These are phyloP conservation scores for Botrytis porri DNA, from an alignment of 2,329 filamentous ascomycete species.

Conservation along the genomic window DNA sequence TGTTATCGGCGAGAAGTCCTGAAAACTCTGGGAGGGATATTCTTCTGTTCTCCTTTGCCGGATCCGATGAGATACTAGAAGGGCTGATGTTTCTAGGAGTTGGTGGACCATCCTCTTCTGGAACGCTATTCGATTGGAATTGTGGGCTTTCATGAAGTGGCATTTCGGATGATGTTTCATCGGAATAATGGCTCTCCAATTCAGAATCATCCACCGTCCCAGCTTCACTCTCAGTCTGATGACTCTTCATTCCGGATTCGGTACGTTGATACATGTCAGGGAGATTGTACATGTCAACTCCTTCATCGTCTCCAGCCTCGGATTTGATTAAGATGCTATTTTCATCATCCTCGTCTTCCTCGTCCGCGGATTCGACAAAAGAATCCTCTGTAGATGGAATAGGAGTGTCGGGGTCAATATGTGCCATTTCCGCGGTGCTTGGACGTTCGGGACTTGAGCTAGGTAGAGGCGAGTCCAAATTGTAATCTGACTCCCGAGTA, in stretches of 20 bases:
- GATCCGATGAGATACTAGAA: slow-evolving; percentile 21
- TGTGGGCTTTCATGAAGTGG: slow-evolving; percentile 28
- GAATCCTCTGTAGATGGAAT: slow-evolving; percentile 82
- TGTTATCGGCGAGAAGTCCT: slow-evolving; percentile 47
- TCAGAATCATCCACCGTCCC: slow-evolving; percentile 26
- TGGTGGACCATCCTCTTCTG: slow-evolving; percentile 49
- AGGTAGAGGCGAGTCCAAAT: slow-evolving; percentile 60
- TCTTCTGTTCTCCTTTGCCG: slow-evolving; percentile 28
- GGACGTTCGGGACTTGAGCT: slow-evolving; percentile 57
- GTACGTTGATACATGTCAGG: slow-evolving; percentile 62
- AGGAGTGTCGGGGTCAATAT: slow-evolving; percentile 82
- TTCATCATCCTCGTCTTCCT: background rate
- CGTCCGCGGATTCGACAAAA: slow-evolving; percentile 53
- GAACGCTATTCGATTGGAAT: slow-evolving; percentile 28
- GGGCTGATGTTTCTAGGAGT: slow-evolving; percentile 51
- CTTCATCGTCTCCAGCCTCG: slow-evolving; percentile 53
- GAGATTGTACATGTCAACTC: slow-evolving; percentile 64
- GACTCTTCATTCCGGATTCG: slow-evolving; percentile 42
- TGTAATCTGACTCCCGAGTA: slow-evolving; percentile 59
- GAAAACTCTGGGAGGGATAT: slow-evolving; percentile 46
- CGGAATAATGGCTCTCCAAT: slow-evolving; percentile 50
- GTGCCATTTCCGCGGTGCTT: slow-evolving; percentile 37
- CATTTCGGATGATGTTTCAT: slow-evolving; percentile 36
- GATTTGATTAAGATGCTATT: slow-evolving; percentile 63
- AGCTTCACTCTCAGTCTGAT: slow-evolving; percentile 7